Base-by-base conservation (phyloP, 1,284 basidiomycete genomes). In the Ceratobasidium papillatum region DNA sequence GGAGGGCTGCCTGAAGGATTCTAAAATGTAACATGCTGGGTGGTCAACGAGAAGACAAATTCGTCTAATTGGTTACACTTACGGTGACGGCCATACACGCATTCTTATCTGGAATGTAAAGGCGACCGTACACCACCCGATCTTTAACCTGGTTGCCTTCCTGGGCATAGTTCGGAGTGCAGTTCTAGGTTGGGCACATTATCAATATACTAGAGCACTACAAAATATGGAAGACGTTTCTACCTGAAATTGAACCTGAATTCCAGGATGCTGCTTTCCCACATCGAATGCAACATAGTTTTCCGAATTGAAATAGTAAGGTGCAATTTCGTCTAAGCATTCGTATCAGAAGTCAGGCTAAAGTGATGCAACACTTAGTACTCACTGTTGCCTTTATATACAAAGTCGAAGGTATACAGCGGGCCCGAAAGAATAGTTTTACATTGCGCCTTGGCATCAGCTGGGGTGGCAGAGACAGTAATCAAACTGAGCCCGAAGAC, bases 401-500 rank as follows among this genome's bases (percentile, higher is more conserved):
- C 38, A 41, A 41, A 41, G 38, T 5, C 38, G 38, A 41, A 7
- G 5, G 38, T 41, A 41, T 5, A 41, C 38, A 41, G 38, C 38
- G 38, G 38, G 7, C 38, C 38, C 38, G 38, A 41, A 14, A 5
- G 38, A 41, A 41, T 14, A 14, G 14, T 14, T 14, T 41, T 14
- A 14, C 38, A 41, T 14, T 41, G 38, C 5, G 5, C 14, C 5
- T 14, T 5, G 38, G 5, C 38, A 5, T 7, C 38, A 41, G 38
- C 38, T 14, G 38, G 7, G 14, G 38, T 5, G 5, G 38, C 38
- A 41, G 38, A 5, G 38, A 7, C 14, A 14, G 7, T 41, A 41
- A 41, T 7, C 38, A 41, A 14, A 41, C 38, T 14, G 38, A 41
- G 27, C 62, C 75, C 32, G 54, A 65, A n/a, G 68, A 75, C 61